These are phyloP conservation scores for Scheffersomyces titani DNA, from an alignment of 1,139 yeast species.

Conservation along the genomic window DNA sequence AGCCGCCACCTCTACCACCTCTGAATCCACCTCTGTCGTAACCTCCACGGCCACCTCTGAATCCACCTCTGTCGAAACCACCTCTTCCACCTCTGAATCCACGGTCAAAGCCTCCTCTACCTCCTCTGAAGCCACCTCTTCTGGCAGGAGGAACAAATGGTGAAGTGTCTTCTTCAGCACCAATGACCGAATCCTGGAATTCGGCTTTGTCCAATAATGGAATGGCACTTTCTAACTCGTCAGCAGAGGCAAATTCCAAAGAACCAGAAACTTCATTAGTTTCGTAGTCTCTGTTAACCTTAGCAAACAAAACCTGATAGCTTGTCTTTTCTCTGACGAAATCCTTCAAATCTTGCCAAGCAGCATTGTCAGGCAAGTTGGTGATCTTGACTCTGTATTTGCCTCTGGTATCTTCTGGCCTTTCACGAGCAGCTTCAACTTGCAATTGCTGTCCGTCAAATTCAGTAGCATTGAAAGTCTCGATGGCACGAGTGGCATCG, in stretches of 20 bases:
- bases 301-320: conserved; percentile 68
- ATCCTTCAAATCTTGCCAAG: conserved; percentile 87
- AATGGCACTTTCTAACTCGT: conserved; percentile 70
- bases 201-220: conserved; percentile 70
- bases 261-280: conserved; percentile 71
- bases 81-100: conserved; percentile 15
- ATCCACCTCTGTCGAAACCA: conserved; percentile 17
- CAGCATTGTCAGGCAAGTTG: conserved; percentile 71
- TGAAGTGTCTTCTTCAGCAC: conserved; percentile 79
- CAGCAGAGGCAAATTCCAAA: conserved; percentile 75
- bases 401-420: conserved; percentile 60
- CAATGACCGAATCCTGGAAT: conserved; percentile 63
- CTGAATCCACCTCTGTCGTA: conserved; percentile 17
- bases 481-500: conserved; percentile 66
- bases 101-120: conserved; percentile 34
- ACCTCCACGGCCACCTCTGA: conserved; percentile 19
- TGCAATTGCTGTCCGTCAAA: conserved; percentile 66
- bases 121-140: conserved; percentile 54
- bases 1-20: conserved; percentile 32
- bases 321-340: conserved; percentile 71
- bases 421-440: conserved; percentile 70
- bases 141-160: conserved; percentile 69
- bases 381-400: conserved; percentile 70
- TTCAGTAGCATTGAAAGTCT: conserved; percentile 56
- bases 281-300: conserved; percentile 62